These are phyloP conservation scores for Penicillium sp. DNA, from an alignment of 2,329 filamentous ascomycete species.

Conservation along the genomic window DNA sequence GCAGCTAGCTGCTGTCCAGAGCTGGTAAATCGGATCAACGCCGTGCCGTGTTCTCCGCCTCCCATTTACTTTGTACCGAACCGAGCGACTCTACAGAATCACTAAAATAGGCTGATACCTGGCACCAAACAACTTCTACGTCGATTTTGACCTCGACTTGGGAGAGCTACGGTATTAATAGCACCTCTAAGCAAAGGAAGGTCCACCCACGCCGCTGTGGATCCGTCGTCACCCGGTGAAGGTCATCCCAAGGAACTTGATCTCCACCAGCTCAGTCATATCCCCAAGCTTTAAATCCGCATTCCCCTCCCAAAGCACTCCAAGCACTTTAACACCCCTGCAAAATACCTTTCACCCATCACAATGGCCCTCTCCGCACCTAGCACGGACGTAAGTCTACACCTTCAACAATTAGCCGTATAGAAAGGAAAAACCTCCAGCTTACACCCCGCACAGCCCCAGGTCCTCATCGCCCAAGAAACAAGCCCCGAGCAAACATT, in stretches of 20 bases:
- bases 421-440: neutral
- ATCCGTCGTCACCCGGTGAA: constrained; percentile 4
- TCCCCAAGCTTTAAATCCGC: neutral
- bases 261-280: neutral
- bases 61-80: neutral
- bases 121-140: neutral
- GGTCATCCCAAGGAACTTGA: neutral
- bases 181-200: constrained; percentile 6
- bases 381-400: constrained; percentile 30
- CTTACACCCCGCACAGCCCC: constrained; percentile 19
- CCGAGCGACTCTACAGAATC: neutral
- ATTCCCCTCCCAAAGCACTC: neutral
- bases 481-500: constrained; percentile 31
- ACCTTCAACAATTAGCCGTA: neutral
- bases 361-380: constrained; percentile 31
- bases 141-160: neutral
- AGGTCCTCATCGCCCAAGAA: constrained; percentile 31
- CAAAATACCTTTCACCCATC: neutral
- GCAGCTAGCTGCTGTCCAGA: neutral
- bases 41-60: neutral
- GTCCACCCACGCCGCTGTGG: constrained; percentile 10
- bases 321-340: neutral
- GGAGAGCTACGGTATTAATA: neutral
- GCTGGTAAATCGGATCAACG: neutral
- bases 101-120: neutral